These are phyloP conservation scores for Hydrangea macrophylla DNA, from an alignment of 148 eudicot genomes.

Conservation along the genomic window DNA sequence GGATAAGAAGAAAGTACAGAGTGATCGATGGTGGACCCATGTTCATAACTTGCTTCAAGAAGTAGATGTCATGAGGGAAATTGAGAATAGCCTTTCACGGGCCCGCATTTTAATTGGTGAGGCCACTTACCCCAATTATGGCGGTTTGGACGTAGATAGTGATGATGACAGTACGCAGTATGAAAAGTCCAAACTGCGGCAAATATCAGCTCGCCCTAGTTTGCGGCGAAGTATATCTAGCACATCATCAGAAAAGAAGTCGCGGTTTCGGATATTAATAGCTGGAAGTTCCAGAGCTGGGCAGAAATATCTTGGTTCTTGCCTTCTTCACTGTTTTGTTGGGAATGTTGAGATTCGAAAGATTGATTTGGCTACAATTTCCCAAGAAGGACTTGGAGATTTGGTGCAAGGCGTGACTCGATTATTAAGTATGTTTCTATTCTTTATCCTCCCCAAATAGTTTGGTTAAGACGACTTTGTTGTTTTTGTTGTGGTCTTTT, in stretches of 20 bases:
- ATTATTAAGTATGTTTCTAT: conserved; percentile 63
- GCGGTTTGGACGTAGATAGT: conserved; percentile 25
- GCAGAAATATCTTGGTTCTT: conserved; percentile 89
- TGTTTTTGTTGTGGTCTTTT: too few species aligned
- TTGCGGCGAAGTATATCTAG: conserved; percentile 34
- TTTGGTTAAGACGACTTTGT: too few species aligned
- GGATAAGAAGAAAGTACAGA: conserved; percentile 36
- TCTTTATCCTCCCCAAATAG: conserved; percentile 7
- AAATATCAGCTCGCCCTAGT: conserved; percentile 34
- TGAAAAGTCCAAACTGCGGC: conserved; percentile 22
- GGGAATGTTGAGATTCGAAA: conserved; percentile 76
- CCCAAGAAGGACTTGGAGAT: conserved; percentile 89
- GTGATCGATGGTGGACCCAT: conserved; percentile 57
- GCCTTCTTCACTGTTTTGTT: conserved; percentile 79
- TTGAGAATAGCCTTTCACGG: conserved; percentile 40
- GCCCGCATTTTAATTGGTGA: conserved; percentile 47
- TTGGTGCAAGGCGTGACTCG: conserved; percentile 66
- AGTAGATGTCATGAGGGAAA: conserved; percentile 46
- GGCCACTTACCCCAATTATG: conserved; percentile 25
- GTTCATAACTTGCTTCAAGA: conserved; percentile 57
- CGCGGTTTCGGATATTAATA: conserved; percentile 70
- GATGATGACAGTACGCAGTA: conserved; percentile 25
- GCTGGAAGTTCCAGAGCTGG: conserved; percentile 85
- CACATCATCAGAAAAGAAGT: conserved; percentile 40
- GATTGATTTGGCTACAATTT: conserved; percentile 87